Evolutionary conservation across 192 early-diverging fungal genomes (phyloP), one percentile per base, ranked within the genome.

Genomic region (Linnemannia hyalina): DNA sequence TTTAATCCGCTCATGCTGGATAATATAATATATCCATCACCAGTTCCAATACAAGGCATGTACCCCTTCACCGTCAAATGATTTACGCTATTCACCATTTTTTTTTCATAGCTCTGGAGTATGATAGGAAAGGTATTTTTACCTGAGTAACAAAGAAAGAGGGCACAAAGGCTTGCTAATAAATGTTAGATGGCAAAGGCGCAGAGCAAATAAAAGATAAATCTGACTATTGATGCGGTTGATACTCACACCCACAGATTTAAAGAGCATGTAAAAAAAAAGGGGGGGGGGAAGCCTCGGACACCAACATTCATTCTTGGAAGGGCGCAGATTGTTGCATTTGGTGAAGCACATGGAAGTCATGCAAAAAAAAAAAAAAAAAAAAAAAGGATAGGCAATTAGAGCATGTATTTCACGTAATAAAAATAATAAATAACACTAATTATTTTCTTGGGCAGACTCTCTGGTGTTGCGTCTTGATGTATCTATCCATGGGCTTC

Each of bases 131-230:
- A 63, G 57, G 9, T 63, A 63, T 63, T 63, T 63, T 63, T 26
- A 63, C 23, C 57, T 9, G 57, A 63, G 2, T 63, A 29, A 63
- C 29, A 63, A 32, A 63, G 57, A 63, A 26, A 26, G 26, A 29
- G 57, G 32, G 57, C 23, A 63, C 23, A 63, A 26, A 26, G 57
- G 26, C 32, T 63, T 63, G 57, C 57, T 63, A 2, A 11, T 63
- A 63, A 63, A 63, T 63, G 57, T 63, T 63, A 63, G 57, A 63
- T 63, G 57, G 29, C 57, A 63, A 63, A 63, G 23, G 26, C 57
- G 57, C 57, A 63, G 57, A 63, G 57, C 57, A 63, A 63, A 63
- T n/a, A 63, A 63, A 63, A 63, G 57, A 63, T 63, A 32, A 63
- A 63, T 6, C 5, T 32, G 57, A 63, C 57, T 63, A 9, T 63